These are phyloP conservation scores for Amphicarpaea edgeworthii DNA, from an alignment of 306 rosid genomes.

Conservation along the genomic window DNA sequence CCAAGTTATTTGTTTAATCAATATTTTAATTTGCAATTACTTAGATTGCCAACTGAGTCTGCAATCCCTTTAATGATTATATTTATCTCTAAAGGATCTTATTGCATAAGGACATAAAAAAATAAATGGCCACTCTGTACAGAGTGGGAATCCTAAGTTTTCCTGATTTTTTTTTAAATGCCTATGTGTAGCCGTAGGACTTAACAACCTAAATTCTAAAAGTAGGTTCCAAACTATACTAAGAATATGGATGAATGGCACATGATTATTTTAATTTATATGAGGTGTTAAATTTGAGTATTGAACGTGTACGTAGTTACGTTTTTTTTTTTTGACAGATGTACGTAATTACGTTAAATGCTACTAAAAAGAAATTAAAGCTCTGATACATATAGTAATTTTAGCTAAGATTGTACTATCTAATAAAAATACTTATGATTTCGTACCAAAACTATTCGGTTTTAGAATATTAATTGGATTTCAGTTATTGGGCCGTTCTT, in stretches of 20 bases:
- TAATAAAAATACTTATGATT: background rate
- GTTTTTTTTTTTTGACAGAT: too few species aligned
- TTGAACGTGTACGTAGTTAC: too few species aligned
- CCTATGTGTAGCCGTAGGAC: background rate
- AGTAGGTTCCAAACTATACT: background rate
- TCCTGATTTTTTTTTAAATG: background rate
- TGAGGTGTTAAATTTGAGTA: too few species aligned
- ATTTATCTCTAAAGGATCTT: constrained; percentile 36
- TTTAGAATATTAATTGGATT: constrained; percentile 27
- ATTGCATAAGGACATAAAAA: constrained; percentile 33
- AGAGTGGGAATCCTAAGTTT: constrained; percentile 40
- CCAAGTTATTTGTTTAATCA: background rate
- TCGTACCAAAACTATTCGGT: background rate
- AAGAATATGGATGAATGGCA: too few species aligned
- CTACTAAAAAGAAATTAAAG: too few species aligned
- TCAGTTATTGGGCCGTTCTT: constrained; percentile 39
- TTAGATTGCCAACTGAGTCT: constrained; percentile 24
- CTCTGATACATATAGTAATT: too few species aligned
- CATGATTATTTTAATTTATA: too few species aligned
- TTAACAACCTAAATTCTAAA: constrained; percentile 24
- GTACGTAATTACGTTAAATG: too few species aligned
- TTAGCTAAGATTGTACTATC: too few species aligned
- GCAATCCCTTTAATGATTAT: constrained; percentile 21
- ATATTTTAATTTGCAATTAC: constrained; percentile 26
- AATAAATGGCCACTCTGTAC: constrained; percentile 42